Evolutionary conservation across 352 stramenopile genomes (phyloP).

Genomic region (Phytophthora pistaciae): DNA sequence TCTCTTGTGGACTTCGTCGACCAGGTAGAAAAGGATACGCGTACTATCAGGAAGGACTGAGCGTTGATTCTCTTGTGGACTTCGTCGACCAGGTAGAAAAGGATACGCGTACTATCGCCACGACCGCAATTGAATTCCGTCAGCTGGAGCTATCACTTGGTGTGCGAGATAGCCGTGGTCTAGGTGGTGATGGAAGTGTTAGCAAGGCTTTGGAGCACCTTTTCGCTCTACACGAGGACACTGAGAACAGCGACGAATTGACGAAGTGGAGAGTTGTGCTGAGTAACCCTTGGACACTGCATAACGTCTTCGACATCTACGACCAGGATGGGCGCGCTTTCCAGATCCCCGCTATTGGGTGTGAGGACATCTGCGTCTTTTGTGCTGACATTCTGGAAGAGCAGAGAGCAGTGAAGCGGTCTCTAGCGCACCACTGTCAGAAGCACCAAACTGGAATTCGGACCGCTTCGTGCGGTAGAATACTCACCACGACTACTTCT

Average conservation of each 20-base stretch:
- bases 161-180: conserved; percentile 5
- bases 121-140: conserved; percentile 21
- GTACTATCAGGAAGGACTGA: conserved; percentile 33
- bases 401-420: conserved; percentile 11
- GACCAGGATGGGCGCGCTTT: conserved; percentile 18
- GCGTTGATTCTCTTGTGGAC: conserved; percentile 6
- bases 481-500: conserved; percentile 10
- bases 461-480: conserved; percentile 16
- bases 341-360: conserved; percentile 13
- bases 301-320: conserved; percentile 11
- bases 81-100: conserved; percentile 24
- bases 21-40: conserved; percentile 31
- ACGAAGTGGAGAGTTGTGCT: conserved; percentile 19
- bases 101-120: conserved; percentile 35
- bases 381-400: conserved; percentile 14
- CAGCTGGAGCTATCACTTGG: conserved; percentile 49
- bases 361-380: conserved; percentile 17
- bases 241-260: neutral
- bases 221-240: conserved; percentile 18
- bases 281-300: conserved; percentile 21
- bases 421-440: conserved; percentile 37
- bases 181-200: conserved; percentile 3
- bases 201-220: conserved; percentile 16
- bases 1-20: conserved; percentile 1
- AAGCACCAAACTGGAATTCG: conserved; percentile 55